A percentile compares a stretch with the other conserved stretches of the same genome.
Evolutionary conservation across 306 rosid species (phyloP).

Genomic region (Prunus fruticosa): DNA sequence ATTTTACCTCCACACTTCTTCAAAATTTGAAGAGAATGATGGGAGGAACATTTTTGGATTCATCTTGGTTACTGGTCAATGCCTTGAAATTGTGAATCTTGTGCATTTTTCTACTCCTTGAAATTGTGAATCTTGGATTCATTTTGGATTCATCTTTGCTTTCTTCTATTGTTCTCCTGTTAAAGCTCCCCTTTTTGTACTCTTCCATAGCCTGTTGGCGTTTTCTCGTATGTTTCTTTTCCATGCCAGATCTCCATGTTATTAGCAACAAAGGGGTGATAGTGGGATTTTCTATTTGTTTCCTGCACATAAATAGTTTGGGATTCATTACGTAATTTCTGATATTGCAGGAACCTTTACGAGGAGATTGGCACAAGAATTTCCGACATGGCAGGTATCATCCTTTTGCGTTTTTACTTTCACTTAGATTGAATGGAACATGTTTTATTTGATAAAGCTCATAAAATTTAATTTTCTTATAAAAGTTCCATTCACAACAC

Average conservation of each 20-base stretch:
- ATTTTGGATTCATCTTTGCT: background rate
- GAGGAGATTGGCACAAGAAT: conserved; percentile 76
- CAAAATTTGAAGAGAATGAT: background rate
- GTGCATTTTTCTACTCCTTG: background rate
- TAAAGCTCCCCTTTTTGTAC: background rate
- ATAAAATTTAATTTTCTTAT: background rate
- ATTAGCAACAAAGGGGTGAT: background rate
- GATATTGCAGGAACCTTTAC: conserved; percentile 79
- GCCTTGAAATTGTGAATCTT: background rate
- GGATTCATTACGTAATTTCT: conserved; percentile 8
- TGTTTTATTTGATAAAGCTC: conserved; percentile 9
- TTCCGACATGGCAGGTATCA: conserved; percentile 93
- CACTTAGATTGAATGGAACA: background rate
- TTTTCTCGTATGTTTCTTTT: background rate
- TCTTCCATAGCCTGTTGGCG: background rate
- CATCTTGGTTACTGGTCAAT: background rate
- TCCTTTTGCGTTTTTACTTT: conserved; percentile 18
- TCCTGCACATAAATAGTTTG: conserved; percentile 17
- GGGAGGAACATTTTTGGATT: background rate
- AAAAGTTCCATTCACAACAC: background rate
- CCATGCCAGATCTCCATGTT: background rate
- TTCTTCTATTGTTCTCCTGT: background rate
- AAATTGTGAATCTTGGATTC: background rate
- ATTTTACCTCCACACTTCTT: background rate
- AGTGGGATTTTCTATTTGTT: background rate